A percentile compares a stretch with the other conserved stretches of the same genome.
These are phyloP conservation scores for Mycena galericulata DNA, from an alignment of 768 basidiomycete genomes.

Conservation along the genomic window DNA sequence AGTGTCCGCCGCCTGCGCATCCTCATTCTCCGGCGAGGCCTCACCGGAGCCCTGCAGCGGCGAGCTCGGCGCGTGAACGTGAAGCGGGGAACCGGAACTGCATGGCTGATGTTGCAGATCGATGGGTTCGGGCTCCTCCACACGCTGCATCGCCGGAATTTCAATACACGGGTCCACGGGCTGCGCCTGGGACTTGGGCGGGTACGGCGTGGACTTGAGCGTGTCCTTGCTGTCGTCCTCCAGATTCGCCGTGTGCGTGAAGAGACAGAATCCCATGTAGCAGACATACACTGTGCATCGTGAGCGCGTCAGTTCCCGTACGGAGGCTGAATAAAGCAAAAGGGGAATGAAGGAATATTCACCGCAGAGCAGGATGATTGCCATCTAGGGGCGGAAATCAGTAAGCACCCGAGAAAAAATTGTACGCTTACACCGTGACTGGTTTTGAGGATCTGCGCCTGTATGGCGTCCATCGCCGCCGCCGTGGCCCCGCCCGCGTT, in stretches of 20 bases:
- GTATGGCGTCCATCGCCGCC: slow-evolving; percentile 24
- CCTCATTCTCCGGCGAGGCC: no score
- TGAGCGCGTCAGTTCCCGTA: background rate
- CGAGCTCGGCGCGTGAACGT: no score
- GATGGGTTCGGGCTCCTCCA: background rate
- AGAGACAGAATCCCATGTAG: slow-evolving; percentile 69
- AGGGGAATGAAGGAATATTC: slow-evolving; percentile 31
- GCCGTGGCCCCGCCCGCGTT: slow-evolving; percentile 10
- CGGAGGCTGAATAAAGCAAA: background rate
- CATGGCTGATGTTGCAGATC: no score
- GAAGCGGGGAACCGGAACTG: no score
- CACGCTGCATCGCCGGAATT: background rate
- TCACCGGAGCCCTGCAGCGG: no score
- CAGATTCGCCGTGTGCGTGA: slow-evolving; percentile 64
- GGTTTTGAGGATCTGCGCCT: slow-evolving; percentile 52
- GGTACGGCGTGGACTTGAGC: slow-evolving; percentile 28
- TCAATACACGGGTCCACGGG: background rate
- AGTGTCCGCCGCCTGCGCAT: no score
- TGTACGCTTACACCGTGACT: slow-evolving; percentile 62
- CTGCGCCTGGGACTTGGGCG: background rate
- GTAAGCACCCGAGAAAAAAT: background rate
- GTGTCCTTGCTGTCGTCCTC: slow-evolving; percentile 28
- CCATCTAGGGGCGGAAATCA: slow-evolving; percentile 38
- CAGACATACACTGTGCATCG: slow-evolving; percentile 58
- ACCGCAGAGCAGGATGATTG: slow-evolving; percentile 71